Evolutionary conservation across 1,284 basidiomycete genomes (phyloP), one percentile per base, ranked within the genome.

Genomic region (Boletus albobrunnescens): DNA sequence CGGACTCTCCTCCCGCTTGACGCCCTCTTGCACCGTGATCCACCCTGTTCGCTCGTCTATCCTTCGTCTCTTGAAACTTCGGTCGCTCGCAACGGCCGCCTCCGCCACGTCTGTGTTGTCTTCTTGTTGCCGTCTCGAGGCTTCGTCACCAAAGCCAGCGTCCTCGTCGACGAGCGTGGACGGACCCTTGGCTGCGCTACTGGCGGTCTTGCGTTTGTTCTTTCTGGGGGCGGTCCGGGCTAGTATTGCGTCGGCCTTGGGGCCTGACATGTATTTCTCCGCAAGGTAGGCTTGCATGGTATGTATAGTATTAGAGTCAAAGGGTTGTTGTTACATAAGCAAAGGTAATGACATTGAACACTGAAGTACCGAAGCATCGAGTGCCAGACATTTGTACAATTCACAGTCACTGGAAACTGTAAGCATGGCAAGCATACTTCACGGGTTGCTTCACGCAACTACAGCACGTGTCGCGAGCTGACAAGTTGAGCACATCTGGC

Each of bases 221-320:
- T 74, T 77, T 44, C 78, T 72, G 0, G 77, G 75, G 2, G 74
- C 77, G 0, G 76, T 69, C 39, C 80, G 78, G 4, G 91, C 74
- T 4, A 98, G 78, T 55, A 99, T 97, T 13, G 93, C 94, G 57
- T 98, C 95, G 4, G 94, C 94, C 65, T 97, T 99, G 0, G 91
- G 85, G 0, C 95, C 95, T 6, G 94, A 89, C 91, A 98, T 96
- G 71, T 99, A 99, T 56, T 87, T 89, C 54, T 84, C 78, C 1
- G 87, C 87, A 4, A 91, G 76, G 61, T 91, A 91, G 8, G 85
- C 72, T 63, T 90, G 80, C 69, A 88, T 78, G 36, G 55, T 60
- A n/a, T n/a, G n/a, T n/a, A n/a, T n/a, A n/a, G n/a, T n/a, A n/a
- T n/a, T n/a, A n/a, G 14, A 36, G 26, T 23, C 16, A 16, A 44